These are phyloP conservation scores for Candida incommunis DNA, from an alignment of 805 yeast genomes.

Conservation along the genomic window DNA sequence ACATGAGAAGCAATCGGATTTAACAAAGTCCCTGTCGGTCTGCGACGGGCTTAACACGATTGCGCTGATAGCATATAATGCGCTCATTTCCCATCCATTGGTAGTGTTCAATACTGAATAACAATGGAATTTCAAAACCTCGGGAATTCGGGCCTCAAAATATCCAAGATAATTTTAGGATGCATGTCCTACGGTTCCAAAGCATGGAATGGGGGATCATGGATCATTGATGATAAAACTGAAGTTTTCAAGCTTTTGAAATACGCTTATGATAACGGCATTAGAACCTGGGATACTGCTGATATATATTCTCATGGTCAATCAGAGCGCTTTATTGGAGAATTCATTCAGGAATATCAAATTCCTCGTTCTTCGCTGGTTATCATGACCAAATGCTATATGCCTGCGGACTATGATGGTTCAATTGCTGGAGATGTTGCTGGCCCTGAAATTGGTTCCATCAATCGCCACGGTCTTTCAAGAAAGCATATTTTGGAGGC, in stretches of 20 bases:
- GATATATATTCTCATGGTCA: slow-evolving; percentile 29
- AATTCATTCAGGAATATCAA: slow-evolving; percentile 35
- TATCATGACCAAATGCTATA: slow-evolving; percentile 33
- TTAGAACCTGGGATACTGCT: slow-evolving; percentile 33
- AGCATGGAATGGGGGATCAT: slow-evolving; percentile 23
- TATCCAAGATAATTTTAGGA: slow-evolving; percentile 26
- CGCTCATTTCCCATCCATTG: too few species aligned
- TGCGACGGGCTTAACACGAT: too few species aligned
- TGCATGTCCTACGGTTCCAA: slow-evolving; percentile 24
- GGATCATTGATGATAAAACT: slow-evolving; percentile 34
- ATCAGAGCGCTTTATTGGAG: slow-evolving; percentile 36
- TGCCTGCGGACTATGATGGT: not conserved
- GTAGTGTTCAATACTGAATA: too few species aligned
- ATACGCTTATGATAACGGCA: slow-evolving; percentile 30
- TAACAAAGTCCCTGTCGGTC: too few species aligned
- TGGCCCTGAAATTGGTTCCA: slow-evolving; percentile 10
- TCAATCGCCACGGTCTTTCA: slow-evolving; percentile 27
- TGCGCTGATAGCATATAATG: too few species aligned
- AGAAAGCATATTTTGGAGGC: slow-evolving; percentile 36
- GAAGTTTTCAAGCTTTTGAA: slow-evolving; percentile 29
- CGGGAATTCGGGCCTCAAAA: slow-evolving; percentile 26
- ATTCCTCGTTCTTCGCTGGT: slow-evolving; percentile 42
- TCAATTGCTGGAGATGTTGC: not conserved
- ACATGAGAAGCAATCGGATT: too few species aligned
- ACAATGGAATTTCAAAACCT: slow-evolving; percentile 4